Evolutionary conservation across 164 flowering plant species (phyloP), one percentile per base, ranked within the genome.

Genomic region (Stephania japonica): DNA sequence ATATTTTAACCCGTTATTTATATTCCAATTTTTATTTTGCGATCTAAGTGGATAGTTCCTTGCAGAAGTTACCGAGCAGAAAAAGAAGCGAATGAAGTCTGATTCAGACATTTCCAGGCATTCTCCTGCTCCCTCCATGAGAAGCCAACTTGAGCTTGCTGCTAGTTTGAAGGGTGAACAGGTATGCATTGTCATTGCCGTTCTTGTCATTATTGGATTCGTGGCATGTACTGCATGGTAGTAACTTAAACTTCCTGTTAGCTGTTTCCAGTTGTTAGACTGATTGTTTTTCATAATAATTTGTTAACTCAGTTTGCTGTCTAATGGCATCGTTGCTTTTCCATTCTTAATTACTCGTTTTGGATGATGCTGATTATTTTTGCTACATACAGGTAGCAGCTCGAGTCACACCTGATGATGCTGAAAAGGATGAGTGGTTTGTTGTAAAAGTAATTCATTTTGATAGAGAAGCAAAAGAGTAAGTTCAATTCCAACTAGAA

Each of bases 351-450:
- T 53, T 61, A 43, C 9, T 71, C 26, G 21, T 69, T 41, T 10
- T 49, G 18, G 25, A 65, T 27, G 42, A n/a, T n/a, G n/a, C 42
- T 25, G 44, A 68, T 76, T 65, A 19, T 70, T 11, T 73, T 25
- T 74, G 19, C 67, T 43, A 42, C 77, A 68, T 66, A 47, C 84
- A 94, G 98, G 99, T 94, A 50, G 99, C 99, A 47, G 98, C 97
- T 38, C 87, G 88, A 82, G 92, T 94, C 74, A 87, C 85, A 49
- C 83, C 78, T 71, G 97, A 87, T 77, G 87, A 87, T 72, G 91
- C 88, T 76, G 97, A 91, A 16, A 94, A 94, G 76, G 97, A 92
- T 77, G 98, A 94, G 82, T 94, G 97, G 97, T 76, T 91, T 83
- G 89, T 94, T 74, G 97, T 94, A n/a, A 94, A 94, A 87, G 99